These are phyloP conservation scores for Scheffersomyces cryptocercus DNA, from an alignment of 1,139 yeast species.

Conservation along the genomic window DNA sequence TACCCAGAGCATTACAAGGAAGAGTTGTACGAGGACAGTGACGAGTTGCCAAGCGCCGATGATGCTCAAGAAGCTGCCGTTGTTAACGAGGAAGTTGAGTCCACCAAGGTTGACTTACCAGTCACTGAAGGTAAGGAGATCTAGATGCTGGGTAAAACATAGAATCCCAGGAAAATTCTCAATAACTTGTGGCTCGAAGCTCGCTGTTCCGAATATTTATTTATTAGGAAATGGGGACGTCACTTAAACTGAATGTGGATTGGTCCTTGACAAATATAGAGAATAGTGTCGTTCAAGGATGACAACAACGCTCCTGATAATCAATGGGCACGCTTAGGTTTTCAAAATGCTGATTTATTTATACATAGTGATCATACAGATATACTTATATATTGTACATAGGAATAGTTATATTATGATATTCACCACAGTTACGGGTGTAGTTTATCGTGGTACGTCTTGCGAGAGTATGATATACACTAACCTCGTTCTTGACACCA, in stretches of 20 bases:
- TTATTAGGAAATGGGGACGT: too few relatives aligned
- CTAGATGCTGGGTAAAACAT: too few relatives aligned
- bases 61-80: conserved; percentile 13
- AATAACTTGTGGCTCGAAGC: too few relatives aligned
- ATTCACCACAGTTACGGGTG: background rate
- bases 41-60: conserved; percentile 14
- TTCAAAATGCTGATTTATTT: background rate
- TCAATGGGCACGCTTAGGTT: background rate
- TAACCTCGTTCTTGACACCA: too few relatives aligned
- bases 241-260: too few relatives aligned
- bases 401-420: conserved; percentile 1
- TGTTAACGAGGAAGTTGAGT: conserved; percentile 5
- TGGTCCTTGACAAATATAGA: too few relatives aligned
- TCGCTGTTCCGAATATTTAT: too few relatives aligned
- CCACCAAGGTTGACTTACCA: conserved; percentile 1
- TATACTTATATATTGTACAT: conserved; percentile 2
- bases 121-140: background rate
- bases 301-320: too few relatives aligned
- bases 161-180: too few relatives aligned
- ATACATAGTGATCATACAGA: conserved; percentile 1
- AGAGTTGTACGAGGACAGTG: conserved; percentile 79
- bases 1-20: conserved; percentile 95
- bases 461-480: too few relatives aligned
- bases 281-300: too few relatives aligned
- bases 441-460: too few relatives aligned